These are phyloP conservation scores for Gossypium sturtianum DNA, from an alignment of 345 rosid genomes.

Conservation along the genomic window DNA sequence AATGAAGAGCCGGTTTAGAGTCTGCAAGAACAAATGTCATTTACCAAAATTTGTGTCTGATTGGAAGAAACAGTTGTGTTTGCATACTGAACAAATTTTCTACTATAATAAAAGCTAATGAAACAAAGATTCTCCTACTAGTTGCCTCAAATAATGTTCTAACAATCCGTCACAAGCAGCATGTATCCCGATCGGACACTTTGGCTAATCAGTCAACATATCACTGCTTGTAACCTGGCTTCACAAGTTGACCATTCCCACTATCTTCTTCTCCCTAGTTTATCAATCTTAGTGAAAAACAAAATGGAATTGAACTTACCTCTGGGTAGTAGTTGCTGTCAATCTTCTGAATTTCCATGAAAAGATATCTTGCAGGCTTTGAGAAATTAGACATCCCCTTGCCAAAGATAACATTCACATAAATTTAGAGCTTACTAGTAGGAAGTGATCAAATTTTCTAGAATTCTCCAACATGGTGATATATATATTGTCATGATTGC, in stretches of 20 bases:
- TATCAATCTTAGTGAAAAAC: neutral
- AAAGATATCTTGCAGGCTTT: constrained; percentile 51
- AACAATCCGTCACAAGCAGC: neutral
- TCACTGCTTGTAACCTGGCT: neutral
- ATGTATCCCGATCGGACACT: neutral
- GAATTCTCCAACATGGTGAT: neutral
- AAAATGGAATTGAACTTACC: constrained; percentile 22
- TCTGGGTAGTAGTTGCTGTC: constrained; percentile 69
- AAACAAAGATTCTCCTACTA: neutral
- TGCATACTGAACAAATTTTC: neutral
- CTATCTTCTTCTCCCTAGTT: neutral
- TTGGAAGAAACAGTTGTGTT: neutral
- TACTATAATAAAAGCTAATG: neutral
- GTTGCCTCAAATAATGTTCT: neutral
- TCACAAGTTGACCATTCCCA: neutral
- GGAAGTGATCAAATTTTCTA: neutral
- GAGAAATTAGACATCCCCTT: constrained; percentile 65
- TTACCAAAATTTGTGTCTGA: neutral
- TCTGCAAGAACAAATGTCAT: constrained; percentile 27
- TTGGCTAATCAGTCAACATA: neutral
- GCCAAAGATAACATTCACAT: constrained; percentile 20
- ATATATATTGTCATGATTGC: neutral
- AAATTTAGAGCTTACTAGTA: neutral
- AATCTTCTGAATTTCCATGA: constrained; percentile 63
- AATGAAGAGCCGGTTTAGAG: constrained; percentile 40